These are phyloP conservation scores for Marsdenia floribunda DNA, from an alignment of 257 asterid genomes.

Conservation along the genomic window DNA sequence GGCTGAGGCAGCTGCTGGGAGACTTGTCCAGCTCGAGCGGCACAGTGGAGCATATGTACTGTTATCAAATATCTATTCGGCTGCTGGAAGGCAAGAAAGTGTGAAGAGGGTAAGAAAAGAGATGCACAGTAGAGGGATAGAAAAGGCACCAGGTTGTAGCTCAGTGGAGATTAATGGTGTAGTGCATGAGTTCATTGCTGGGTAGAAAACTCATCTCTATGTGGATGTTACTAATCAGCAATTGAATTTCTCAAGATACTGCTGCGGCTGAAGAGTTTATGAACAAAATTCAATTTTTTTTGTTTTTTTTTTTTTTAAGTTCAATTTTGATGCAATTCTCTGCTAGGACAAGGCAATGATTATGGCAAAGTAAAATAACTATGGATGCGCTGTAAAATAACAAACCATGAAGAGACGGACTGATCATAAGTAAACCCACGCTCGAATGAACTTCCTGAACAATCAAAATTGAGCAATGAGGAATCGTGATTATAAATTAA, in stretches of 20 bases:
- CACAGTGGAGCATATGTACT: constrained; percentile 66
- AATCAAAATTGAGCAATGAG: background rate
- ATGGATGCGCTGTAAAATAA: background rate
- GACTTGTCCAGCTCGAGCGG: constrained; percentile 41
- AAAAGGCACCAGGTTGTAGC: constrained; percentile 74
- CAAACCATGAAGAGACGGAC: background rate
- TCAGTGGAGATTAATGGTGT: constrained; percentile 53
- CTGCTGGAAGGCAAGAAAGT: constrained; percentile 45
- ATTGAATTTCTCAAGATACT: constrained; percentile 12
- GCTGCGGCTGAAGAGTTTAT: background rate
- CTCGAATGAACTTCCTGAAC: background rate
- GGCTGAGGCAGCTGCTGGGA: constrained; percentile 63
- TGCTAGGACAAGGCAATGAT: background rate
- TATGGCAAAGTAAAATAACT: background rate
- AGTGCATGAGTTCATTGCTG: constrained; percentile 64
- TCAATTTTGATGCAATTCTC: background rate
- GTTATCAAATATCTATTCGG: constrained; percentile 55
- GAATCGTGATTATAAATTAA: background rate
- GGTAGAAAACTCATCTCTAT: constrained; percentile 38
- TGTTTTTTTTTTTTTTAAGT: background rate
- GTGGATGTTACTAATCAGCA: constrained; percentile 35
- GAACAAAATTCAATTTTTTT: background rate
- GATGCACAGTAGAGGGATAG: constrained; percentile 52
- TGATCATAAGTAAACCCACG: background rate
- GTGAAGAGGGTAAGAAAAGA: constrained; percentile 41